Conservation (phyloP, 257 asterid genomes). For the Phtheirospermum japonicum region DNA sequence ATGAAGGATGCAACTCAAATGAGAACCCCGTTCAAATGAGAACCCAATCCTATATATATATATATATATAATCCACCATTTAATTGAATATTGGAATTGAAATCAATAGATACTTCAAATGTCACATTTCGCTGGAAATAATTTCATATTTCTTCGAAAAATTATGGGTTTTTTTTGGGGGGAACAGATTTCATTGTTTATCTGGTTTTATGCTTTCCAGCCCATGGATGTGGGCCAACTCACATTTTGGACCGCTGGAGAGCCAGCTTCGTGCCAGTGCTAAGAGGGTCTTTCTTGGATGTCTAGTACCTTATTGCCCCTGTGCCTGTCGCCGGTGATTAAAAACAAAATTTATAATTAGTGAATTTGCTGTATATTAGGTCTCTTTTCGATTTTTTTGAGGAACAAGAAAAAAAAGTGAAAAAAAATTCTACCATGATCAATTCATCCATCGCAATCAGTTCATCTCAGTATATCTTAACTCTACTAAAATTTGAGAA, state of each 20-base stretch:
- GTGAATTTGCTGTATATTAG: not conserved
- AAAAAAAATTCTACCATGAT: no score
- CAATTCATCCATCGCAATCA: no score
- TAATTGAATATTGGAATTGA: not conserved
- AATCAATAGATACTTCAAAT: not conserved
- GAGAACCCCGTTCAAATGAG: no score
- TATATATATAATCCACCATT: not conserved
- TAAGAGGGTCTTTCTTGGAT: not conserved
- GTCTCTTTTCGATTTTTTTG: no score
- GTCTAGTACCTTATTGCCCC: slow-evolving; percentile 15
- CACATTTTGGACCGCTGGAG: slow-evolving; percentile 8
- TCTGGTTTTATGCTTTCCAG: slow-evolving; percentile 25
- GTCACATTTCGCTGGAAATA: no score
- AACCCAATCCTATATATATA: no score
- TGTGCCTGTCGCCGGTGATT: not conserved
- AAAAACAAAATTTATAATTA: no score
- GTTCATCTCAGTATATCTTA: no score
- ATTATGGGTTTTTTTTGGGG: not conserved
- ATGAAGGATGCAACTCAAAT: not conserved
- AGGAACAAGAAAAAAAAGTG: no score
- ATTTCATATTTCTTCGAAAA: not conserved
- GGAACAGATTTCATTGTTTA: not conserved
- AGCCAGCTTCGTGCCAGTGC: slow-evolving; percentile 34
- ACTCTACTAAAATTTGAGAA: no score
- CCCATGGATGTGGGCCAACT: slow-evolving; percentile 30